Evolutionary conservation across 2,329 filamentous ascomycete species (phyloP).

Genomic region (Penicillium vulpinum): DNA sequence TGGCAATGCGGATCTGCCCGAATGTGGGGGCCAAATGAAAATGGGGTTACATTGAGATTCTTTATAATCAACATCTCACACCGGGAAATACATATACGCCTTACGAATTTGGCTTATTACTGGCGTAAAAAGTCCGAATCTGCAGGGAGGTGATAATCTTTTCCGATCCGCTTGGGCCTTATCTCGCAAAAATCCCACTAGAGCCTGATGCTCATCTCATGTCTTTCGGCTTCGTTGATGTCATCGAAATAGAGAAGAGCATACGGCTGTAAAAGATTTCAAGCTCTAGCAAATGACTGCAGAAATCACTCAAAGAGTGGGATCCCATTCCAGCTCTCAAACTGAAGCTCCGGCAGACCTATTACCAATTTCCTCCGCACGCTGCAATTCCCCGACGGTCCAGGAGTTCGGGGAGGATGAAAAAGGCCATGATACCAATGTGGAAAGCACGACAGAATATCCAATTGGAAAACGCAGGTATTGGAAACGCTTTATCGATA

Average conservation of each 20-base stretch:
- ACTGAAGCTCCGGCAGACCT: neutral
- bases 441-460: neutral
- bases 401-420: neutral
- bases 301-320: neutral
- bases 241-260: neutral
- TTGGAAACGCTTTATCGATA: slow-evolving; percentile 6
- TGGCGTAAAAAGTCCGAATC: neutral
- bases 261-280: neutral
- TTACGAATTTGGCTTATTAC: neutral
- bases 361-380: neutral
- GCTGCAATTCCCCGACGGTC: neutral
- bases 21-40: slow-evolving; percentile 3
- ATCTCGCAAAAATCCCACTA: neutral
- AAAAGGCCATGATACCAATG: neutral
- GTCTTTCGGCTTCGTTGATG: neutral
- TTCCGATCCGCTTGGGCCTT: neutral
- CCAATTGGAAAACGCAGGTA: neutral
- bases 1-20: neutral
- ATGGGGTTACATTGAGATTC: neutral
- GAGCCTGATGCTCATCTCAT: neutral
- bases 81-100: neutral
- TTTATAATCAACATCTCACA: neutral
- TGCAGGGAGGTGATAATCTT: neutral
- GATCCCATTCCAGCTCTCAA: neutral
- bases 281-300: neutral